These are phyloP conservation scores for Saccharomycopsis javanensis DNA, from an alignment of 805 yeast species.

Conservation along the genomic window DNA sequence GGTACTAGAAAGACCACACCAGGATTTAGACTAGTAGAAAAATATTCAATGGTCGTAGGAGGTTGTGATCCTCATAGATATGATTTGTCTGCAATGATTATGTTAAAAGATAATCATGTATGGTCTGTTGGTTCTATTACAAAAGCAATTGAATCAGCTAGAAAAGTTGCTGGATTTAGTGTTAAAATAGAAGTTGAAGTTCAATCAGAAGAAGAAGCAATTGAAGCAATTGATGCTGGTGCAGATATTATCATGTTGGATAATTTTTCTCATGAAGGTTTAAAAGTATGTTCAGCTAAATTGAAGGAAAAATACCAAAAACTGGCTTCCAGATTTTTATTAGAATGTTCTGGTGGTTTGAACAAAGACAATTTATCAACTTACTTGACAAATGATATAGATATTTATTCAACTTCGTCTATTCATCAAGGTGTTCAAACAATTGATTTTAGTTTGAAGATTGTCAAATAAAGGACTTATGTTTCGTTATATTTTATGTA, in stretches of 20 bases:
- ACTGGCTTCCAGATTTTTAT: slow-evolving; percentile 36
- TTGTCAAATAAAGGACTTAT: slow-evolving; percentile 36
- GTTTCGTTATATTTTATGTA: too few relatives aligned
- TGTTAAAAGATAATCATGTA: slow-evolving; percentile 91
- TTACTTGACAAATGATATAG: slow-evolving; percentile 70
- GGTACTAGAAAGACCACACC: slow-evolving; percentile 98
- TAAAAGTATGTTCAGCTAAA: slow-evolving; percentile 53
- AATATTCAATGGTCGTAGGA: slow-evolving; percentile 91
- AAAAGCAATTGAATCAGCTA: slow-evolving; percentile 67
- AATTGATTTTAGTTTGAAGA: slow-evolving; percentile 78
- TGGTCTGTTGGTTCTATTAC: slow-evolving; percentile 92
- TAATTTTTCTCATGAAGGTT: slow-evolving; percentile 61
- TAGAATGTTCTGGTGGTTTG: slow-evolving; percentile 92
- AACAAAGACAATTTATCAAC: slow-evolving; percentile 53
- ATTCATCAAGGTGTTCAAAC: slow-evolving; percentile 86
- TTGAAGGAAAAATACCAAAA: slow-evolving; percentile 48
- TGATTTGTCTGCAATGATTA: slow-evolving; percentile 87
- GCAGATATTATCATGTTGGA: slow-evolving; percentile 95
- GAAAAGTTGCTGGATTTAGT: slow-evolving; percentile 78
- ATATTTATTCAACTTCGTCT: slow-evolving; percentile 81
- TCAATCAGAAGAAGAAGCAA: slow-evolving; percentile 74
- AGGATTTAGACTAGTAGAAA: slow-evolving; percentile 79
- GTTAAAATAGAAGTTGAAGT: slow-evolving; percentile 90
- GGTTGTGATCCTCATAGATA: slow-evolving; percentile 91
- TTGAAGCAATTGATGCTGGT: slow-evolving; percentile 88